Evolutionary conservation across 2,329 filamentous ascomycete species (phyloP).

Genomic region (Gaeumannomyces tritici): DNA sequence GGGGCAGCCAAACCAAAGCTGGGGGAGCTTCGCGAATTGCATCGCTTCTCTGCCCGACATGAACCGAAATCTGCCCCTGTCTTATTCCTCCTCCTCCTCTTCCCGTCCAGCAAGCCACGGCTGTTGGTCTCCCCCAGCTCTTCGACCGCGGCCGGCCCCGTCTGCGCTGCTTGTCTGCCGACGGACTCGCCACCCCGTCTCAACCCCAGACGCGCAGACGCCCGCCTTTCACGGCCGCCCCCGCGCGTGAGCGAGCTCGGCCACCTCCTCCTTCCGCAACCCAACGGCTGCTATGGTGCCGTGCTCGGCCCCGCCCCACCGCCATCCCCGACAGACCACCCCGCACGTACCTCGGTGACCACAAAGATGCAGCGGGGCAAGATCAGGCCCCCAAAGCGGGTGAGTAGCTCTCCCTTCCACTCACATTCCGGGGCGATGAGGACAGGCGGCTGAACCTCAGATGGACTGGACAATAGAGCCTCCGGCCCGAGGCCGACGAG

Average conservation of each 20-base stretch:
- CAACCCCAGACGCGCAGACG: neutral
- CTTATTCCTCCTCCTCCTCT: neutral
- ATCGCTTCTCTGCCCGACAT: neutral
- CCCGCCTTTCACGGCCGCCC: neutral
- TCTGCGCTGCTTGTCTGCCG: neutral
- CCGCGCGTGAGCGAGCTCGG: neutral
- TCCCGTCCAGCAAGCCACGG: too few relatives aligned
- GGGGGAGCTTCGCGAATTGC: neutral
- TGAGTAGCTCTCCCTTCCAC: constrained; percentile 20
- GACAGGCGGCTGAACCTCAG: neutral
- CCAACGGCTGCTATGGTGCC: neutral
- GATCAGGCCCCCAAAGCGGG: constrained; percentile 58
- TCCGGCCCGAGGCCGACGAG: constrained; percentile 50
- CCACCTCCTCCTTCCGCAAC: neutral
- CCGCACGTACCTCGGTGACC: neutral
- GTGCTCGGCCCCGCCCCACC: neutral
- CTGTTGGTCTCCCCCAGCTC: neutral
- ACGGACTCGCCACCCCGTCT: too few relatives aligned
- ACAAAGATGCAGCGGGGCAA: constrained; percentile 31
- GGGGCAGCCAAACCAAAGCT: neutral
- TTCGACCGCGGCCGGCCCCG: too few relatives aligned
- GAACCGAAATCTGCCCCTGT: too few relatives aligned
- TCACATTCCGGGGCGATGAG: neutral
- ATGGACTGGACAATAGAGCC: neutral
- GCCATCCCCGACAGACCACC: neutral